Evolutionary conservation across 176 grass and related monocot genomes (phyloP), one percentile per base, ranked within the genome.

Genomic region (Aechmea fasciata): DNA sequence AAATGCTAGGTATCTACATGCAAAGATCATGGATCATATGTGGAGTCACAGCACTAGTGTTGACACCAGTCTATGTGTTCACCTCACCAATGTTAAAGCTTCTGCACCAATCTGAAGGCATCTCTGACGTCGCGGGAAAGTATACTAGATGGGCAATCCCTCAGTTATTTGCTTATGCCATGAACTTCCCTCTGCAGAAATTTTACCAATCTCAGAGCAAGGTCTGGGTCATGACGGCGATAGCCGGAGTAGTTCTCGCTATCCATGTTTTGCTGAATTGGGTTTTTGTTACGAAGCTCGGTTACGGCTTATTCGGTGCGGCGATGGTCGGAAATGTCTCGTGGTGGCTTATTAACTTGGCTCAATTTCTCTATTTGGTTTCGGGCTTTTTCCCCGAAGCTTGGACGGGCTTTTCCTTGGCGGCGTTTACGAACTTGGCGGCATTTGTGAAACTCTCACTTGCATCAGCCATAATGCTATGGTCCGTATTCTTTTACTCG

Each of bases 151-250:
- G 79, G 83, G 77, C 66, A 2, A 0, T 73, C 15, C 88, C 84
- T 17, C 88, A 87, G 80, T 64, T 91, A 0, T 76, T 83, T 28
- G 88, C 88, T n/a, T 81, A 87, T 75, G 88, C 83, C 15, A 62
- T 78, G 33, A 91, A 91, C 77, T 91, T 87, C 78, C 88, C 88
- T 49, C 80, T 91, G 12, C 88, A 84, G 75, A 91, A 91, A 51
- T 91, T 91, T 69, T 91, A 83, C 66, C 84, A 87, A 71, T 5
- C 88, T 13, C 88, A 86, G 77, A 91, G 80, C 81, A 83, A 77
- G 47, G 84, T 91, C 10, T 91, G 88, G 88, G 73, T 22, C 54
- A 73, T 91, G 77, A 84, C 84, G 15, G 10, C 48, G 77, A 77
- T 91, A 68, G 85, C 88, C 23, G 77, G 77, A 50, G 77, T 15